A percentile compares a stretch with the other conserved stretches of the same genome.
These are phyloP conservation scores for Marasmius tenuissimus DNA, from an alignment of 1,284 basidiomycete genomes.

Conservation along the genomic window DNA sequence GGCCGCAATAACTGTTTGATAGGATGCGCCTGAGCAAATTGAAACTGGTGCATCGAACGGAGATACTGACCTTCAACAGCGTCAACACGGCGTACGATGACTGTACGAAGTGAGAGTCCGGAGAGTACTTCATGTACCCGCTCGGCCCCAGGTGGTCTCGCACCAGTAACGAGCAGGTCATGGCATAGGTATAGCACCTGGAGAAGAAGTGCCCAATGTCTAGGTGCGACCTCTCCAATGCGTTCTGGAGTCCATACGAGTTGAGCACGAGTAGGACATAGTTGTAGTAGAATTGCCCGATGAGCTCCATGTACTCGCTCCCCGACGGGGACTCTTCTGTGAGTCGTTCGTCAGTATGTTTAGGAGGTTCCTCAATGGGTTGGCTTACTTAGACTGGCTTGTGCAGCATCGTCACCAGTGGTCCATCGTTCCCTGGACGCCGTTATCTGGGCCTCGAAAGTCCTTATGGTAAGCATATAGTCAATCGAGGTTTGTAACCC, in stretches of 20 bases:
- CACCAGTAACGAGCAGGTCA: conserved; percentile 66
- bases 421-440: conserved; percentile 71
- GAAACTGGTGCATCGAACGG: background rate
- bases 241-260: conserved; percentile 94
- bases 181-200: conserved; percentile 78
- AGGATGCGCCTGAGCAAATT: conserved; percentile 7
- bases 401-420: conserved; percentile 19
- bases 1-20: conserved; percentile 69
- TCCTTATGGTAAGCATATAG: conserved; percentile 81
- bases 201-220: conserved; percentile 88
- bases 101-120: conserved; percentile 92
- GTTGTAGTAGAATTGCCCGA: conserved; percentile 77
- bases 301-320: conserved; percentile 48
- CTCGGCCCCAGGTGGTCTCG: conserved; percentile 74
- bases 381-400: conserved; percentile 16
- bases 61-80: conserved; percentile 71
- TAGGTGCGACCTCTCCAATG: conserved; percentile 72
- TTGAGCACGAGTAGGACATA: conserved; percentile 88
- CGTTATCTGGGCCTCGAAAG: conserved; percentile 79
- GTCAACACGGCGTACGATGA: conserved; percentile 87
- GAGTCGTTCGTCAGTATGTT: conserved; percentile 7
- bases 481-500: conserved; percentile 88
- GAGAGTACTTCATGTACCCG: conserved; percentile 81
- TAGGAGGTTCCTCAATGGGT: background rate
- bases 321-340: conserved; percentile 31